Base-by-base conservation (phyloP, 306 rosid genomes). In the Vigna radiata region DNA sequence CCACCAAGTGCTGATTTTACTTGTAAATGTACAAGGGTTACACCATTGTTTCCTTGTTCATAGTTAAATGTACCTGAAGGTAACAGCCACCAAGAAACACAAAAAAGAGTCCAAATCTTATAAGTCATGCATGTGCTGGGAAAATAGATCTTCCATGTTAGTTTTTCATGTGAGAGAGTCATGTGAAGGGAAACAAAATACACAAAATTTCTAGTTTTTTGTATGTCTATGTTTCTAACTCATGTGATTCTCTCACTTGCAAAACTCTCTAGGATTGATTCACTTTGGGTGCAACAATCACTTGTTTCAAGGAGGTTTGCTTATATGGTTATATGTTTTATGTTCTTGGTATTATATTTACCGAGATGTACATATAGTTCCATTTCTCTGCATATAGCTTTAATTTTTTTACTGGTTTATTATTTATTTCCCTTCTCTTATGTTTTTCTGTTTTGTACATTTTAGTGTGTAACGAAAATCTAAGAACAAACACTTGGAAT, bases 1-100 rank as follows among this genome's bases (percentile, higher is more conserved):
- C 61, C 86, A 76, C 29, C 41, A 36, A 77, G 79, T 75, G 14
- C 12, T 76, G 86, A 82, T 85, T 82, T 85, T 82, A 59, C 84
- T 82, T 25, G 85, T 79, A 85, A 76, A 85, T 75, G 71, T 82
- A 70, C 85, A 72, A 11, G 64, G 47, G 64, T 47, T 18, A 9
- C 27, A 25, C 5, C 72, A 11, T 15, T 31, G 6, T 53, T 70
- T 19, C 5, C 53, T 19, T 64, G 65, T 59, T 62, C 70, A 33
- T 43, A 78, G 56, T 36, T 10, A 39, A 58, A 71, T 83, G 71
- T 72, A 78, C 39, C 19, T 55, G 13, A 81, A 60, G 8, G 53
- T 70, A 10, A 10, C 18, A 60, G 13, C 5, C 54, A 25, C 29
- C 68, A 1, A 21, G 59, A 10, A 74, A 18, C 27, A 54, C 7